Evolutionary conservation across 305 asterid species (phyloP), one percentile per base, ranked within the genome.

Genomic region (Fraxinus floribunda): DNA sequence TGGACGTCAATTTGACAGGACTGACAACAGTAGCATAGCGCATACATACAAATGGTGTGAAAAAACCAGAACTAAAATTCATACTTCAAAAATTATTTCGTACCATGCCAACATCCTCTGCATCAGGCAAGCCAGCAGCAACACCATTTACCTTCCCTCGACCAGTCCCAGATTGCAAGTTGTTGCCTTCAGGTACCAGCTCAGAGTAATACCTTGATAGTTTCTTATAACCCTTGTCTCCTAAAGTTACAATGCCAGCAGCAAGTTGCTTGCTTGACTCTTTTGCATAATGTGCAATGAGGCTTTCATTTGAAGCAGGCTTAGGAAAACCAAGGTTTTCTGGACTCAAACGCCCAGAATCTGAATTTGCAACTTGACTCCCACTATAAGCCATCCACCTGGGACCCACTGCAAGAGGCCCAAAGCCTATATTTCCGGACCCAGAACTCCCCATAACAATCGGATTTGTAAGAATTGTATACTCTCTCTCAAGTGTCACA

Each of bases 351-450:
- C 91, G 92, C 57, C 92, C 92, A 70, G 93, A 86, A 86, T 86
- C 88, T 49, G 93, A 84, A 57, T 83, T 83, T 10, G 88, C 90
- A 89, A 96, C 92, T 78, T 88, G 92, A 85, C 91, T 88, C 84
- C 99, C 98, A 82, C 98, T 95, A 81, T 92, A 94, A 60, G 99
- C 99, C 87, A 94, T 90, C 98, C 99, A 96, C 79, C 98, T 87
- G 60, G 97, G 94, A 64, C 99, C 99, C 68, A 96, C 89, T 60
- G 98, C 99, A 79, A 95, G 97, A 64, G 98, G 98, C 52, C 98
- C 99, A 76, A 91, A 83, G 7, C 98, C 99, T 15, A 89, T 85
- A 78, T 83, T 87, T 85, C 93, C 91, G n/a, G 87, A 83, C 76
- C 89, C 94, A 83, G 86, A 83, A 80, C 85, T 81, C 77, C 93